Base-by-base conservation (phyloP, 192 early-diverging fungal genomes). In the Coemansia sp. region DNA sequence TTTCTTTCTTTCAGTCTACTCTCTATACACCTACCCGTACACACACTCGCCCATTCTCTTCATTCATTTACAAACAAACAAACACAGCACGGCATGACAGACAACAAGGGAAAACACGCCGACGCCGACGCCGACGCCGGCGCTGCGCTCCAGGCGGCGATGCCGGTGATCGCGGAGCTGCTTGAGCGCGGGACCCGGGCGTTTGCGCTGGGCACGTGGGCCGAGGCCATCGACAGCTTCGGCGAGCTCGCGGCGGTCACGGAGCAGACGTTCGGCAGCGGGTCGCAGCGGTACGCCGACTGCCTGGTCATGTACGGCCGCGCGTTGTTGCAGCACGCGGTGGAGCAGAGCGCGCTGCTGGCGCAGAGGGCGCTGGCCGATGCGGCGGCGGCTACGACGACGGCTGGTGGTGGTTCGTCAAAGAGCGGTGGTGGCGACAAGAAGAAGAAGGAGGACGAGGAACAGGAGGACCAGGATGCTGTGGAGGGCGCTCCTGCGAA, bases 301-400 rank as follows among this genome's bases (percentile, higher is more conserved):
- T 86, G 85, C 0, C 71, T 91, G 54, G 89, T 92, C 56, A 72
- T 87, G 62, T 94, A 93, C 68, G 93, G 93, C 21, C 79, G 86
- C 15, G 89, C 92, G 6, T 72, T 94, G 9, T 69, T 93, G n/a
- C 85, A 91, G 58, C 84, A 89, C 63, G 90, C 89, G 12, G 87
- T 92, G 48, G 77, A 90, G 67, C 87, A 92, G 56, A 90, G 75
- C 70, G 87, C 90, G 45, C 88, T 92, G n/a, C 68, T 94, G 50
- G 93, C 90, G 9, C 84, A 87, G 11, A 77, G 73, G 49, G 77
- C 79, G 15, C 72, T 88, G 37, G 81, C 81, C 0, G 76, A 84
- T 10, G 81, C 81, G 5, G 76, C n/a, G n/a, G n/a, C n/a, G n/a
- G n/a, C n/a, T n/a, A n/a, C n/a, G n/a, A n/a, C 76, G n/a, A n/a